Evolutionary conservation across 805 yeast species (phyloP).

Genomic region (Cyberlindnera subsufficiens): DNA sequence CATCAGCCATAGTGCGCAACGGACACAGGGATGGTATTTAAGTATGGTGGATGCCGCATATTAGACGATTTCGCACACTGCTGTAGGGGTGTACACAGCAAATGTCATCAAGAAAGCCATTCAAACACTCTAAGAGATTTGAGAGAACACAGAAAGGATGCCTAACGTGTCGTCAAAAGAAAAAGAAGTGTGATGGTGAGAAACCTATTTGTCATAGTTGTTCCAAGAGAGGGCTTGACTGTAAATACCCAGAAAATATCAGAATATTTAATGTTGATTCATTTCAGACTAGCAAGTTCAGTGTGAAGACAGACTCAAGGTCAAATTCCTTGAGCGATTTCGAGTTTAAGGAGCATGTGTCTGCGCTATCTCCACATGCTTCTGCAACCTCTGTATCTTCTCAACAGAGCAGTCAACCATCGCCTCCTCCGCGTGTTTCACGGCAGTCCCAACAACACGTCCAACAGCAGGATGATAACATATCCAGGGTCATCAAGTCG

Average conservation of each 20-base stretch:
- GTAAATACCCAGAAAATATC: conserved; percentile 24
- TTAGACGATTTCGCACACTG: too few relatives aligned
- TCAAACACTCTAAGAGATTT: conserved; percentile 23
- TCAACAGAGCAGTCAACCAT: background rate
- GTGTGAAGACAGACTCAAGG: background rate
- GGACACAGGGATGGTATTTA: background rate
- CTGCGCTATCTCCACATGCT: too few relatives aligned
- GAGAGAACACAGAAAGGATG: conserved; percentile 25
- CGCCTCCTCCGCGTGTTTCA: background rate
- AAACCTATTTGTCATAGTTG: conserved; percentile 23
- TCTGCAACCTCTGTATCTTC: background rate
- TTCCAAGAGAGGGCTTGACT: conserved; percentile 16
- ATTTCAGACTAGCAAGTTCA: background rate
- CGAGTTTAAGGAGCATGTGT: too few relatives aligned
- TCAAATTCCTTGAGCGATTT: background rate
- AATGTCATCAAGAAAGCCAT: conserved; percentile 6
- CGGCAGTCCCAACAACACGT: background rate
- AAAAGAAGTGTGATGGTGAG: conserved; percentile 25
- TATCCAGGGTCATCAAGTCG: background rate
- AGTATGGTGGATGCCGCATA: too few relatives aligned
- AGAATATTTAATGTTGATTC: conserved; percentile 14
- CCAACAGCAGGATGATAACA: background rate
- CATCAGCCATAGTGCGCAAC: background rate
- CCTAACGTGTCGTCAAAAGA: conserved; percentile 24
- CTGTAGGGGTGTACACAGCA: too few relatives aligned